phyloP scores from a whole-genome alignment of 164 flowering plant species.

The Houttuynia cordata region DNA sequence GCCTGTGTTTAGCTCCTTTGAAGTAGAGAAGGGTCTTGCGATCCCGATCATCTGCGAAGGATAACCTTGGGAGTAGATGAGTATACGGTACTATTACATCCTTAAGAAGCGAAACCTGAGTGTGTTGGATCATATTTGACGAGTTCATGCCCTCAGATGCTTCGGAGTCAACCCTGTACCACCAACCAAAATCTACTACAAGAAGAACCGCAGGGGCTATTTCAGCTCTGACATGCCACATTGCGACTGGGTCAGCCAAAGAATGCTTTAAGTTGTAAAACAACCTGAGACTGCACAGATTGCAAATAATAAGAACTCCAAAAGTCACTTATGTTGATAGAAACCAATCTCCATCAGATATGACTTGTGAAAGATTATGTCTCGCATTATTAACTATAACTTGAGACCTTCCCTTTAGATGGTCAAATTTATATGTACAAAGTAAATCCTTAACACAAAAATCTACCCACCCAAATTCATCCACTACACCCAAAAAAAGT shows the following conservation, averaged over 20 bases:
- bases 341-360: too few relatives aligned
- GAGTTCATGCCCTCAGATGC: constrained; percentile 40
- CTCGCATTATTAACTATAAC: too few relatives aligned
- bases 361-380: too few relatives aligned
- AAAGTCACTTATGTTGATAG: too few relatives aligned
- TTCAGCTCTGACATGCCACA: constrained; percentile 93
- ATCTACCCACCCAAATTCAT: too few relatives aligned
- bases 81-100: constrained; percentile 94
- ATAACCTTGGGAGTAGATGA: constrained; percentile 73
- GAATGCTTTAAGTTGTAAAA: constrained; percentile 85
- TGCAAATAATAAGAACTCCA: constrained; percentile 42
- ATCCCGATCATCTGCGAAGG: constrained; percentile 41
- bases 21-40: constrained; percentile 76
- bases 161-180: constrained; percentile 67
- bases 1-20: constrained; percentile 93
- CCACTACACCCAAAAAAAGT: too few relatives aligned
- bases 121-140: constrained; percentile 67
- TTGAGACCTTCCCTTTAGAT: too few relatives aligned
- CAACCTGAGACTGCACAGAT: constrained; percentile 71
- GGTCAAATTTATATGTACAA: too few relatives aligned
- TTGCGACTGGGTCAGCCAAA: constrained; percentile 99
- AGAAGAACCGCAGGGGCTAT: constrained; percentile 79
- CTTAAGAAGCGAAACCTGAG: constrained; percentile 81
- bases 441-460: too few relatives aligned
- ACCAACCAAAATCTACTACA: constrained; percentile 95